These are phyloP conservation scores for Agastache rugosa DNA, from an alignment of 257 asterid genomes.

Conservation along the genomic window DNA sequence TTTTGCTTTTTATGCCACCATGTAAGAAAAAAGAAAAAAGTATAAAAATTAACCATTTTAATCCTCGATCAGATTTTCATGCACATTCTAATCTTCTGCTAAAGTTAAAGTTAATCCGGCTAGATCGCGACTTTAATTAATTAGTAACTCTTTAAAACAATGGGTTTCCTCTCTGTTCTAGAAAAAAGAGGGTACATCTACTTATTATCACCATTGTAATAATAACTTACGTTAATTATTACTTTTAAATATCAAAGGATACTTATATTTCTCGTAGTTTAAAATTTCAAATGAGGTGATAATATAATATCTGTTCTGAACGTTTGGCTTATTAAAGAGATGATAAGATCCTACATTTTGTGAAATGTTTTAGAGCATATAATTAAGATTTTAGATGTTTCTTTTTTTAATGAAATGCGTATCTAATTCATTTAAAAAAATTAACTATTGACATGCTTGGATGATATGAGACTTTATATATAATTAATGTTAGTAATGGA, in stretches of 20 bases:
- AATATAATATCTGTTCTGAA: background rate
- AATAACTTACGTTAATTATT: background rate
- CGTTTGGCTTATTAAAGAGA: too few relatives aligned
- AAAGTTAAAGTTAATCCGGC: constrained; percentile 23
- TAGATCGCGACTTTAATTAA: background rate
- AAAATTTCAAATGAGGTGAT: background rate
- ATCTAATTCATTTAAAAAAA: too few relatives aligned
- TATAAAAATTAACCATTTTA: constrained; percentile 7
- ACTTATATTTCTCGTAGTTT: background rate
- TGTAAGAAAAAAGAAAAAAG: background rate
- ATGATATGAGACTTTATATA: too few relatives aligned
- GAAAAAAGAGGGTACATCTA: background rate
- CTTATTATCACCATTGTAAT: background rate
- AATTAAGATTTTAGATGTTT: too few relatives aligned
- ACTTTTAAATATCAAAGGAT: background rate
- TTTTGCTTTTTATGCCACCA: constrained; percentile 37
- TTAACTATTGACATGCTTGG: too few relatives aligned
- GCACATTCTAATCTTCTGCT: constrained; percentile 15
- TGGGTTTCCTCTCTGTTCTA: background rate
- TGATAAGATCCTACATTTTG: too few relatives aligned
- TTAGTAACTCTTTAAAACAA: background rate
- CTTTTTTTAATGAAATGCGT: too few relatives aligned
- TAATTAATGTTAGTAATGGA: too few relatives aligned
- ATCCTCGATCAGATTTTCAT: constrained; percentile 22
- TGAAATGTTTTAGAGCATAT: too few relatives aligned